Percentiles rank a stretch among this genome's conserved stretches.
phyloP scores from a whole-genome alignment of 768 basidiomycete genomes.

The Pholiota molesta region DNA sequence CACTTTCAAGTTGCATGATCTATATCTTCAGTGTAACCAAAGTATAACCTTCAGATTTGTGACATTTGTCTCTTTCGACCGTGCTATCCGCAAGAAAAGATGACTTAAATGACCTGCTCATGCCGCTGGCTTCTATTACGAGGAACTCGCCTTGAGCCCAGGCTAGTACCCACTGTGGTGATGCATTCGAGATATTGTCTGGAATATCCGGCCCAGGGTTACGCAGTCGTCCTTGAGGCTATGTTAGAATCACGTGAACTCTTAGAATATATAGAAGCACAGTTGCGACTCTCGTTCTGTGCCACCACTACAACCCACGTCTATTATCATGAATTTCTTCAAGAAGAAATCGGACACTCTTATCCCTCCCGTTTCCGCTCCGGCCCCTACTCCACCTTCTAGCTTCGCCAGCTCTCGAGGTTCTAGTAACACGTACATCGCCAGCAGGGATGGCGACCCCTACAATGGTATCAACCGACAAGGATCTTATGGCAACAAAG shows the following conservation, averaged over 20 bases:
- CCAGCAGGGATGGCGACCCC: slow-evolving; percentile 71
- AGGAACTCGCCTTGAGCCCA: too few species aligned
- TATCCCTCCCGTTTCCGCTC: slow-evolving; percentile 67
- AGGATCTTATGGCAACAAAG: slow-evolving; percentile 22
- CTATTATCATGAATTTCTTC: slow-evolving; percentile 61
- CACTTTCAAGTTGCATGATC: too few species aligned
- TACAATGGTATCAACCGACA: slow-evolving; percentile 36
- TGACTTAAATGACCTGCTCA: too few species aligned
- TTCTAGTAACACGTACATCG: slow-evolving; percentile 62
- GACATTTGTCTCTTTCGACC: too few species aligned
- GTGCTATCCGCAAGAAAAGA: too few species aligned
- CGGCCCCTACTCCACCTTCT: slow-evolving; percentile 26
- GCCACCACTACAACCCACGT: slow-evolving; percentile 17
- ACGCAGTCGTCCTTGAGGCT: neutral
- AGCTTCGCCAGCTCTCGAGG: slow-evolving; percentile 37
- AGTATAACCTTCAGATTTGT: too few species aligned
- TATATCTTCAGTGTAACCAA: too few species aligned
- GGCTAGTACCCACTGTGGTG: too few species aligned
- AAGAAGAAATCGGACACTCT: slow-evolving; percentile 64
- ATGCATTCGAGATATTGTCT: too few species aligned
- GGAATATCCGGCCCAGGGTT: too few species aligned
- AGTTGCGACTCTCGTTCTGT: neutral
- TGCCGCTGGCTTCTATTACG: too few species aligned
- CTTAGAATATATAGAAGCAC: neutral
- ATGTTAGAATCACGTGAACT: slow-evolving; percentile 1